phyloP scores from a whole-genome alignment of 2,329 filamentous ascomycete species.

The Aspergillus neoniger region DNA sequence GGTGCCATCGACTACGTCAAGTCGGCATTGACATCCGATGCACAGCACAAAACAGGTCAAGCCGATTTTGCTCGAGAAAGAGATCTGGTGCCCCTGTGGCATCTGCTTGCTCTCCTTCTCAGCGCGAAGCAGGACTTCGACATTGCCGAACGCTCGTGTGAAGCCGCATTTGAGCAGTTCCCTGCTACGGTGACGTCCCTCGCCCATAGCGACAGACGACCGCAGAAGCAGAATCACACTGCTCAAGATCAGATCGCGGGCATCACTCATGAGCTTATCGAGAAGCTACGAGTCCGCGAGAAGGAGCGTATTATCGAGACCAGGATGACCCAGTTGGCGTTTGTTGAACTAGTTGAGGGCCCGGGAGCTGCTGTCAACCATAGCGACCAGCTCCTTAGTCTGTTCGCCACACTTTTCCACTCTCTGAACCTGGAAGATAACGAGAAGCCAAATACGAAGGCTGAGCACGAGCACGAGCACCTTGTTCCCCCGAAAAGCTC shows the following conservation, averaged over 20 bases:
- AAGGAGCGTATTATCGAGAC: conserved; percentile 88
- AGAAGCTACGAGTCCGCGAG: conserved; percentile 80
- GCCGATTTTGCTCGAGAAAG: conserved; percentile 39
- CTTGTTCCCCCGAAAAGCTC: conserved; percentile 66
- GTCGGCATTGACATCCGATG: conserved; percentile 65
- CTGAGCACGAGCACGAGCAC: conserved; percentile 41
- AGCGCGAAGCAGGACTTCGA: conserved; percentile 84
- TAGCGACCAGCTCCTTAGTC: conserved; percentile 76
- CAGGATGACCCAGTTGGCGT: conserved; percentile 88
- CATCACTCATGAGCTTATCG: conserved; percentile 58
- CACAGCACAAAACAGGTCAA: conserved; percentile 26
- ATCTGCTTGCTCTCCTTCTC: conserved; percentile 80
- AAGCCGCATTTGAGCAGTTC: conserved; percentile 90
- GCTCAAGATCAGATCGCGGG: conserved; percentile 20
- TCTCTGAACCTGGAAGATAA: conserved; percentile 51
- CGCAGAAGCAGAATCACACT: conserved; percentile 29
- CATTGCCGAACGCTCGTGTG: conserved; percentile 78
- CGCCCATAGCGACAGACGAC: conserved; percentile 57
- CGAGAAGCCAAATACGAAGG: conserved; percentile 15
- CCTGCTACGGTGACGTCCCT: conserved; percentile 70
- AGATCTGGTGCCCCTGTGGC: conserved; percentile 80
- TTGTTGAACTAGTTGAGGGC: conserved; percentile 81
- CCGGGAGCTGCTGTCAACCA: conserved; percentile 84
- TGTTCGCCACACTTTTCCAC: conserved; percentile 82
- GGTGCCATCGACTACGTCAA: conserved; percentile 82